Percentiles rank a stretch among this genome's conserved stretches.
These are phyloP conservation scores for Ceratocystis cubensis DNA, from an alignment of 2,329 filamentous ascomycete species.

Conservation along the genomic window DNA sequence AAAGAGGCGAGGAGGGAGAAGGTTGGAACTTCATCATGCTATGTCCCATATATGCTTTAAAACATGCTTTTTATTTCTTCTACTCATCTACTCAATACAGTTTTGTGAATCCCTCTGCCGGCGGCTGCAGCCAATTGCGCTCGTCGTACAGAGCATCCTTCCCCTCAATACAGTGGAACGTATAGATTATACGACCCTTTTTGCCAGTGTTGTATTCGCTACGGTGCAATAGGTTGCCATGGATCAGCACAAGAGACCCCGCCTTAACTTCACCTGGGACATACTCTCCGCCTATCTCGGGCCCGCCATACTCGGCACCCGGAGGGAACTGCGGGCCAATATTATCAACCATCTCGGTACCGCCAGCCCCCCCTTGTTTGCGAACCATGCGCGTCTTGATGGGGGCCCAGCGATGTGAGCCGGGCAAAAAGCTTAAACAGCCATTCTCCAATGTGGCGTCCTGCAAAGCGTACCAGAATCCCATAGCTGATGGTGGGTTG, in stretches of 20 bases:
- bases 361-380: slow-evolving; percentile 35
- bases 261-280: slow-evolving; percentile 79
- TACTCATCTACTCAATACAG: slow-evolving; percentile 32
- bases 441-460: slow-evolving; percentile 80
- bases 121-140: slow-evolving; percentile 87
- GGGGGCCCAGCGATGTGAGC: slow-evolving; percentile 63
- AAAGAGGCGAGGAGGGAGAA: not conserved
- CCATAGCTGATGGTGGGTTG: slow-evolving; percentile 73
- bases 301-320: slow-evolving; percentile 34
- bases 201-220: slow-evolving; percentile 81
- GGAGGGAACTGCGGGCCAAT: slow-evolving; percentile 50
- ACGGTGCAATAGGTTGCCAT: slow-evolving; percentile 92
- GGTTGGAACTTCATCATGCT: not conserved
- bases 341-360: slow-evolving; percentile 63
- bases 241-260: slow-evolving; percentile 81
- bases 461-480: slow-evolving; percentile 96
- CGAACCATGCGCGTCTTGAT: slow-evolving; percentile 66
- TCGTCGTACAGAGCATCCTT: slow-evolving; percentile 62
- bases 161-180: slow-evolving; percentile 91
- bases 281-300: slow-evolving; percentile 42
- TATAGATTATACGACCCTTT: slow-evolving; percentile 89
- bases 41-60: slow-evolving; percentile 6
- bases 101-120: slow-evolving; percentile 63
- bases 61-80: not conserved
- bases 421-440: slow-evolving; percentile 73